Evolutionary conservation across 805 yeast species (phyloP).

Genomic region (Wickerhamiella siamensis): DNA sequence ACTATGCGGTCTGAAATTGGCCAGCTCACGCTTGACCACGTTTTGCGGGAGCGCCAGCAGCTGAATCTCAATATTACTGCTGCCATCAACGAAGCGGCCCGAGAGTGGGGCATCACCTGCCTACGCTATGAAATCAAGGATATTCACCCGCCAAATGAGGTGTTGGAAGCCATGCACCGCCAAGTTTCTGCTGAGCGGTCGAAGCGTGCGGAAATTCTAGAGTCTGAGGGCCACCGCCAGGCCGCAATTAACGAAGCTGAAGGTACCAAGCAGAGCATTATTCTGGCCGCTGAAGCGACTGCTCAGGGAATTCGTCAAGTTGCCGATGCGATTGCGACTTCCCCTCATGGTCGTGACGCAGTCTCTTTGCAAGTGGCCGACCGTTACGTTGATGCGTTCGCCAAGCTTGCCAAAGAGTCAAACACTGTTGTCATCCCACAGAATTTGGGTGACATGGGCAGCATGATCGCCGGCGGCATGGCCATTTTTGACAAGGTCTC

Average conservation of each 20-base stretch:
- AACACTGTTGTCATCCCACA: slow-evolving; percentile 70
- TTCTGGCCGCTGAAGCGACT: slow-evolving; percentile 70
- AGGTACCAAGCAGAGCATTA: slow-evolving; percentile 57
- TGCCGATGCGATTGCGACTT: slow-evolving; percentile 51
- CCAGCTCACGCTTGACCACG: slow-evolving; percentile 64
- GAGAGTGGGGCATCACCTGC: slow-evolving; percentile 75
- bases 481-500: slow-evolving; percentile 38
- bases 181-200: slow-evolving; percentile 80
- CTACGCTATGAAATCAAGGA: slow-evolving; percentile 77
- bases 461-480: slow-evolving; percentile 63
- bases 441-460: slow-evolving; percentile 57
- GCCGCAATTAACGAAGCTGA: slow-evolving; percentile 71
- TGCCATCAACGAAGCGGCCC: slow-evolving; percentile 74
- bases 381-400: slow-evolving; percentile 68
- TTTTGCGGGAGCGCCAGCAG: slow-evolving; percentile 58
- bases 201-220: slow-evolving; percentile 75
- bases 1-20: slow-evolving; percentile 87
- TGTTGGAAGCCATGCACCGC: slow-evolving; percentile 80
- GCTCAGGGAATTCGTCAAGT: slow-evolving; percentile 53
- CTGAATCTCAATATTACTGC: slow-evolving; percentile 58
- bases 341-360: slow-evolving; percentile 63
- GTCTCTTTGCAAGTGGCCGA: slow-evolving; percentile 70
- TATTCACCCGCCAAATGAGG: slow-evolving; percentile 75
- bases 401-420: slow-evolving; percentile 66
- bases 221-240: slow-evolving; percentile 72